Evolutionary conservation across 2,329 filamentous ascomycete genomes (phyloP), one percentile per base, ranked within the genome.

Genomic region (Botrytis fabae): DNA sequence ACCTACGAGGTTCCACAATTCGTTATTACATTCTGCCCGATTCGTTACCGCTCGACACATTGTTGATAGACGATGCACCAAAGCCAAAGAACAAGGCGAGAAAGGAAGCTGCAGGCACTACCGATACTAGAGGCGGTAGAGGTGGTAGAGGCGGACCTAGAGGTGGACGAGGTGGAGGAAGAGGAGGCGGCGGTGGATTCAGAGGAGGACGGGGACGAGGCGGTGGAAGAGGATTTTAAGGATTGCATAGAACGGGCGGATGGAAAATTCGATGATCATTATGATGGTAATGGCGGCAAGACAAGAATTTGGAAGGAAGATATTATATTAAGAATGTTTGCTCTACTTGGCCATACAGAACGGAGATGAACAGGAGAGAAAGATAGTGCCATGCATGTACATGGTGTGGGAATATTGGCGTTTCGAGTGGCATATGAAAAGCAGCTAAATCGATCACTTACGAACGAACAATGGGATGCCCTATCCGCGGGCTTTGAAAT

Each of bases 51-150:
- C 89, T 99, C 77, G 96, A 99, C 83, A 98, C 95, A 59, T 88
- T 99, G 70, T 88, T 99, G 75, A 94, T 99, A 78, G 96, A 99
- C 82, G 96, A 99, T 84, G 91, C 94, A 80, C 94, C 95, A 69
- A 99, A 99, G 87, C 95, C 96, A 75, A 98, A 98, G 92, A 99
- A 99, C 86, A 99, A 99, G 90, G 95, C 96, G 40, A 90, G 95
- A 81, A 99, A 99, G 88, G 96, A 98, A 85, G 88, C 89, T 62
- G 87, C 86, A 62, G 86, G 86, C 16, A 83, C 84, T 42, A 83
- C 85, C 63, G 81, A 84, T 32, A 57, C 51, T 57, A 57, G 51
- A 28, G 51, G 51, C 14, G 51, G 51, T 28, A 78, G 84, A 63
- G 82, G 85, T 38, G 81, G 85, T 54, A 80, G 86, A 61, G 82